Evolutionary conservation across 1,284 basidiomycete genomes (phyloP), one percentile per base, ranked within the genome.

Genomic region (Leccinum angustisporum): DNA sequence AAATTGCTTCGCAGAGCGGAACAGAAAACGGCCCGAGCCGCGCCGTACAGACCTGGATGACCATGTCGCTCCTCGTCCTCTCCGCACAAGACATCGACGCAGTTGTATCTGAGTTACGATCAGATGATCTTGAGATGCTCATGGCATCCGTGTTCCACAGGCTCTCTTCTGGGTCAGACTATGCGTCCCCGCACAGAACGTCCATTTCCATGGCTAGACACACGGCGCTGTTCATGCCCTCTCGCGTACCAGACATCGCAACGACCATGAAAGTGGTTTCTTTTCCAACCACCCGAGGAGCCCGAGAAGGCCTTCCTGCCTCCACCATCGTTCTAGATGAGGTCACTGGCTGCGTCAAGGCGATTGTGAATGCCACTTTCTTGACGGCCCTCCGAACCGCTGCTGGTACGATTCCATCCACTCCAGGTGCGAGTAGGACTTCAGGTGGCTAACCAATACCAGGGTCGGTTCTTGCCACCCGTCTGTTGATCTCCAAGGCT

Each of bases 361-460:
- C 90, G 0, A 75, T 95, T 14, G 77, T 95, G 30, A 95, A 95
- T 69, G 87, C 94, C 2, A 78, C 87, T 48, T 80, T 79, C 43
- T 75, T 96, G 63, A 95, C 94, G 1, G 90, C 92, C 2, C 73
- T 94, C 52, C 75, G 94, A 54, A 96, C 90, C 61, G 92, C 91
- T 54, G 90, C 89, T 65, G 90, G 92, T 88, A 67, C 61, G 83
- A 58, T 59, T 8, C 2, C 30, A 27, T 27, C 4, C 4, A 27
- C 25, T 27, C 25, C 25, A 13, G 18, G 18, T 21, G 18, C 18
- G 18, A 21, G 18, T 21, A 10, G 11, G 4, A 27, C 54, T 11
- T 52, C 36, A n/a, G 52, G 16, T 55, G 33, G 30, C 57, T 61
- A n/a, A 63, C 16, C n/a, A 3, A 57, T 8, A 25, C 36, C 67